Evolutionary conservation across 2,329 filamentous ascomycete species (phyloP).

Genomic region (Stagonosporopsis chrysanthemi): DNA sequence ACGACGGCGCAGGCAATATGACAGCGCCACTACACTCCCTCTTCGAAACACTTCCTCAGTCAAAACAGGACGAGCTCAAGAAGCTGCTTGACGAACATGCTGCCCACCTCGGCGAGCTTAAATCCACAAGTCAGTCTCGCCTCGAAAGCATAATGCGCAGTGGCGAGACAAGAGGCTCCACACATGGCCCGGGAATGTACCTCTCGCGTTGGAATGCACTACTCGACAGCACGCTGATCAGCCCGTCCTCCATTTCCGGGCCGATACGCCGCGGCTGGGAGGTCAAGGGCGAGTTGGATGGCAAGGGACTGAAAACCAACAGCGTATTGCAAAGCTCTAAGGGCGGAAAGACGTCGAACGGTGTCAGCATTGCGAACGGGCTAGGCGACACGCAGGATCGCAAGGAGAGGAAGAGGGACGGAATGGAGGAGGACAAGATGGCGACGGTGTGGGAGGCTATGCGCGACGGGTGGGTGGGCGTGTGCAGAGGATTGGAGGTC

Average conservation of each 20-base stretch:
- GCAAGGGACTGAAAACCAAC: constrained; percentile 41
- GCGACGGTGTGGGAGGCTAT: constrained; percentile 41
- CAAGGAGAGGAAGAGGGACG: constrained; percentile 42
- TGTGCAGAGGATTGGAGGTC: constrained; percentile 44
- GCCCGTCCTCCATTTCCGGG: constrained; percentile 63
- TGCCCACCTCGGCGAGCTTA: constrained; percentile 65
- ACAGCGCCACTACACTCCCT: constrained; percentile 52
- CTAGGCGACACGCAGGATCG: constrained; percentile 36
- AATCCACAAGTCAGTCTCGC: constrained; percentile 60
- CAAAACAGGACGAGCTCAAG: constrained; percentile 58
- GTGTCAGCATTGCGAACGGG: constrained; percentile 24
- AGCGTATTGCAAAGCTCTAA: constrained; percentile 21
- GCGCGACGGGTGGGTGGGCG: constrained; percentile 43
- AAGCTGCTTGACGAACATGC: constrained; percentile 66
- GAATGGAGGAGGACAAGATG: constrained; percentile 41
- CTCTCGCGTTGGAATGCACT: constrained; percentile 75
- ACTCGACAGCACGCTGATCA: constrained; percentile 73
- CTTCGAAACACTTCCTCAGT: constrained; percentile 57
- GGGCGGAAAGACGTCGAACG: constrained; percentile 22
- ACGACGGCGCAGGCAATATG: constrained; percentile 53
- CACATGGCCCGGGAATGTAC: constrained; percentile 74
- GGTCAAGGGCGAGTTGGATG: constrained; percentile 48
- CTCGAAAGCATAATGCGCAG: constrained; percentile 63
- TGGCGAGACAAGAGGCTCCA: constrained; percentile 42
- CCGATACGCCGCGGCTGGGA: constrained; percentile 57